Percentiles rank a stretch among this genome's conserved stretches.
Evolutionary conservation across 2,329 filamentous ascomycete species (phyloP).

Genomic region (Davidsoniella virescens): DNA sequence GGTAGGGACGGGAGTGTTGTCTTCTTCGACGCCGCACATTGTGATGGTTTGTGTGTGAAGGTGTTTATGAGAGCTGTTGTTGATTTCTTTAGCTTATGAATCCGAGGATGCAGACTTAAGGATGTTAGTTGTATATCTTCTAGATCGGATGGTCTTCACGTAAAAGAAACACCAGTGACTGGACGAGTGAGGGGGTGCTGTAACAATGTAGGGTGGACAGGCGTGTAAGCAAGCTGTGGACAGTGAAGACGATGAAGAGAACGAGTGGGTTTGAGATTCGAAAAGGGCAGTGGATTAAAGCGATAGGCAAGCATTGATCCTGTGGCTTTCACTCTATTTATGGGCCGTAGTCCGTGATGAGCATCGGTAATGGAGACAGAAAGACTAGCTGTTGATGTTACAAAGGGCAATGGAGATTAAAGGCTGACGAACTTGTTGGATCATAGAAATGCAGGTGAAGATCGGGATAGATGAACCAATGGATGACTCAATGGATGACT

Average conservation of each 20-base stretch:
- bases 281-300: neutral
- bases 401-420: too few species aligned
- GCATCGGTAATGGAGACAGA: neutral
- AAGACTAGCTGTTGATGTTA: too few species aligned
- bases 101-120: too few species aligned
- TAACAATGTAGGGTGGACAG: neutral
- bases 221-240: slow-evolving; percentile 4
- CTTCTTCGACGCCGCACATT: slow-evolving; percentile 12
- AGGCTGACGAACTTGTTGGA: too few species aligned
- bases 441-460: too few species aligned
- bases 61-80: neutral
- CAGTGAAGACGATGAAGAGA: neutral
- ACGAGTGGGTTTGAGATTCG: neutral
- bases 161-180: slow-evolving; percentile 2
- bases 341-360: too few species aligned
- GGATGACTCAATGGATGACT: neutral
- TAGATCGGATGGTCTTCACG: too few species aligned
- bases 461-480: neutral
- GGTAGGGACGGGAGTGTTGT: slow-evolving; percentile 9
- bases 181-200: slow-evolving; percentile 1
- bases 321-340: too few species aligned
- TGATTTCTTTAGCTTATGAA: neutral
- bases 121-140: too few species aligned
- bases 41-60: neutral
- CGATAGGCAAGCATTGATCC: too few species aligned